phyloP scores from a whole-genome alignment of 179 eudicot species.

The Gypsophila paniculata region DNA sequence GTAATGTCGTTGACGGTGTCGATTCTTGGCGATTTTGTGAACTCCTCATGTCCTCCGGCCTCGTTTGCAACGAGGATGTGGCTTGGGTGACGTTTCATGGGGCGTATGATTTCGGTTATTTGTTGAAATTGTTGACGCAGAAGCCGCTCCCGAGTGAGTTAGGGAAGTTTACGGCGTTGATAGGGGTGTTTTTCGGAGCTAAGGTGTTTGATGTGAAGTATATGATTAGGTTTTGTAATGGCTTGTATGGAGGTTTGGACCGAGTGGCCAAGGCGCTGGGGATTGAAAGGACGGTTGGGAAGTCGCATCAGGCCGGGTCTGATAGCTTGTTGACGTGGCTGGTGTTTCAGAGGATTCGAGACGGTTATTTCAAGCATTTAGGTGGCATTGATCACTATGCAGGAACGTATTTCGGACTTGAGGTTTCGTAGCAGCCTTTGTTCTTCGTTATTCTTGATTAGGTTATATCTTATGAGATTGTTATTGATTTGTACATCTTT shows the following conservation, averaged over 20 bases:
- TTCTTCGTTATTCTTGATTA: neutral
- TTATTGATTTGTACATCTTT: slow-evolving; percentile 4
- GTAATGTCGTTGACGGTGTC: slow-evolving; percentile 37
- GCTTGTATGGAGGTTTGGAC: slow-evolving; percentile 67
- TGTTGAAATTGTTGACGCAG: slow-evolving; percentile 50
- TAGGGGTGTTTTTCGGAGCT: slow-evolving; percentile 47
- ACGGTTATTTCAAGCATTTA: slow-evolving; percentile 17
- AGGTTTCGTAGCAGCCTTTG: slow-evolving; percentile 24
- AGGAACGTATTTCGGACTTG: slow-evolving; percentile 44
- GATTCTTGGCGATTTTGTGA: slow-evolving; percentile 43
- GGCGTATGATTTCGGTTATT: slow-evolving; percentile 68
- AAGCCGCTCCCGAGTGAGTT: slow-evolving; percentile 37
- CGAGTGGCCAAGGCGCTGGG: slow-evolving; percentile 42
- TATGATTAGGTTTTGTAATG: slow-evolving; percentile 46
- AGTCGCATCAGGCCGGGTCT: slow-evolving; percentile 72
- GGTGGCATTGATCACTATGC: slow-evolving; percentile 31
- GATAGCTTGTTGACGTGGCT: slow-evolving; percentile 74
- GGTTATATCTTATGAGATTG: slow-evolving; percentile 8
- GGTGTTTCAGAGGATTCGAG: slow-evolving; percentile 43
- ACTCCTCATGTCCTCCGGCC: slow-evolving; percentile 62
- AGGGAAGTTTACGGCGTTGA: slow-evolving; percentile 27
- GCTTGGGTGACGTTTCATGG: slow-evolving; percentile 77
- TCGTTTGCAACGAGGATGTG: slow-evolving; percentile 40
- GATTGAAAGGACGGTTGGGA: slow-evolving; percentile 49
- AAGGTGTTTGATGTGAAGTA: slow-evolving; percentile 64